Base-by-base conservation (phyloP, 2,329 filamentous ascomycete species). In the Microdochium paspali region DNA sequence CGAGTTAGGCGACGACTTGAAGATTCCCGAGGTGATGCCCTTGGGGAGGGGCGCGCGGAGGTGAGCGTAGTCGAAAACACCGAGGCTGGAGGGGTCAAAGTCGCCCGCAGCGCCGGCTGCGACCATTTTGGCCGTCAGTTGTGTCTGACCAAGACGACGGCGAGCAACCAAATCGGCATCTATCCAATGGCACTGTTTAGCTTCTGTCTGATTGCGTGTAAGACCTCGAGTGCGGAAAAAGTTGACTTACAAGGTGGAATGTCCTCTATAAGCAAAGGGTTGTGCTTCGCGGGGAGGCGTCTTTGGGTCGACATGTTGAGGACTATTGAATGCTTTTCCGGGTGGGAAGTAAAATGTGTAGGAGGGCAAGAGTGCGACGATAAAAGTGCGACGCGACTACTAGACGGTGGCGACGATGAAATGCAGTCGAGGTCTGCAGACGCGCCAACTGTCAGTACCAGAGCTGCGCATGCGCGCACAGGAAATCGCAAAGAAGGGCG, bases 11-110 rank as follows among this genome's bases (percentile, higher is more conserved):
- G 83, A 83, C 50, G 83, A 84, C 60, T 87, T 85, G 73, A 97
- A 97, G 59, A 98, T 94, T 61, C 93, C 93, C 5, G 90, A 95
- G 24, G 83, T 80, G 56, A 97, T 84, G 54, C 93, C 90, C 67
- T 90, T 93, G 45, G 93, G 93, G 44, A 98, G 72, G 13, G 93
- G 91, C 51, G 90, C 91, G 61, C 91, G 86, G 45, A 98, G 76
- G 64, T 98, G 93, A 54, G 90, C 91, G 66, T 98, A 98, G 67
- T 97, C 93, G 64, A 98, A 95, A 44, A 84, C 81, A 46, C 88
- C 89, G 51, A 93, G 73, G 56, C 85, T 82, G 55, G 84, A 76
- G 44, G 81, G 74, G 63, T 88, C 87, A 48, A 82, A 80, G 53
- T 88, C 84, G 65, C 82, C 85, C 32, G 79, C 77, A 10, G 80